Evolutionary conservation across 257 asterid genomes (phyloP).

Genomic region (Solanum chilense): DNA sequence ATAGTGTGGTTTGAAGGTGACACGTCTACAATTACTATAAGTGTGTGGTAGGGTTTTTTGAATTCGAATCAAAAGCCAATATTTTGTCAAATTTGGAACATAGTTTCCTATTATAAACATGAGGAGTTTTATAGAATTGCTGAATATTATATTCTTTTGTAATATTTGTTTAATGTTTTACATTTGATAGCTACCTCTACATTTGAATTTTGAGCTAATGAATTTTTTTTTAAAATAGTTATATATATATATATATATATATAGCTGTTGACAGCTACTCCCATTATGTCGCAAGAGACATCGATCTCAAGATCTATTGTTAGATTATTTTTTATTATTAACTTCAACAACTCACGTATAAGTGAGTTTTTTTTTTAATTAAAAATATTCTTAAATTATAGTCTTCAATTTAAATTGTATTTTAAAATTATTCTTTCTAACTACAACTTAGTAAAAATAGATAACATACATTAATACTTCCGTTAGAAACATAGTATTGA

Average conservation of each 20-base stretch:
- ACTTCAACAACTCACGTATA: not conserved
- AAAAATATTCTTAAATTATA: no score
- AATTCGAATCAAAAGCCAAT: not conserved
- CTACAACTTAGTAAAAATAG: not conserved
- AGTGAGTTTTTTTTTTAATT: no score
- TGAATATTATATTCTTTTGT: not conserved
- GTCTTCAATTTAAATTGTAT: no score
- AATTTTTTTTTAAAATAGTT: not conserved
- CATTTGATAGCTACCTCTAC: not conserved
- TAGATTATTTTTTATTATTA: not conserved
- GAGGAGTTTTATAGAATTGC: not conserved
- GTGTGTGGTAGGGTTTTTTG: not conserved
- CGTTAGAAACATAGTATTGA: no score
- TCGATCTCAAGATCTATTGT: not conserved
- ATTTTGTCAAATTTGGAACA: not conserved
- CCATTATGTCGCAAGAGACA: not conserved
- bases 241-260: not conserved
- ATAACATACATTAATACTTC: not conserved
- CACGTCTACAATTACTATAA: not conserved
- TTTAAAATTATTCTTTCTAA: no score
- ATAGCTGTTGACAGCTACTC: not conserved
- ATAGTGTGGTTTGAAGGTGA: not conserved
- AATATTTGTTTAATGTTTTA: not conserved
- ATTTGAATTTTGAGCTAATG: not conserved
- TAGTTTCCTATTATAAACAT: not conserved